Percentiles rank a stretch among this genome's conserved stretches.
Evolutionary conservation across 2,329 filamentous ascomycete species (phyloP).

Genomic region (Neophaeococcomyces aloes): DNA sequence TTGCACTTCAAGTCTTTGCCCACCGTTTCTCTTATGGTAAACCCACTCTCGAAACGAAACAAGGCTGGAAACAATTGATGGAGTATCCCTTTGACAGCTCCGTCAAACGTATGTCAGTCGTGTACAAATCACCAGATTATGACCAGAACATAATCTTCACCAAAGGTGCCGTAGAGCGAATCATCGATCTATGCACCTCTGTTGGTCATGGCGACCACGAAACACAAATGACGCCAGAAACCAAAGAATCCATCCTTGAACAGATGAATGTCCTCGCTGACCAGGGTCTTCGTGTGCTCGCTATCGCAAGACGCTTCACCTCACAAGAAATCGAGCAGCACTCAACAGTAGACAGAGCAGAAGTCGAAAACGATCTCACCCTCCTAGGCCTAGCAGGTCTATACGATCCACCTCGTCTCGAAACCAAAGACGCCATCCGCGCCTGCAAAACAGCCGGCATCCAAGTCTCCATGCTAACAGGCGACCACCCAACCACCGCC

Average conservation of each 20-base stretch:
- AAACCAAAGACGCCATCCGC: slow-evolving; percentile 47
- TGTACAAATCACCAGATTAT: slow-evolving; percentile 35
- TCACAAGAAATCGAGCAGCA: slow-evolving; percentile 20
- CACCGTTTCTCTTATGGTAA: slow-evolving; percentile 47
- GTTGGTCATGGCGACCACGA: slow-evolving; percentile 34
- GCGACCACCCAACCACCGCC: slow-evolving; percentile 48
- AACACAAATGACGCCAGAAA: slow-evolving; percentile 30
- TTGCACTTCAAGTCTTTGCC: slow-evolving; percentile 56
- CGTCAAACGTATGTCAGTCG: slow-evolving; percentile 57
- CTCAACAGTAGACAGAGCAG: slow-evolving; percentile 33
- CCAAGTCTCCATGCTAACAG: slow-evolving; percentile 48
- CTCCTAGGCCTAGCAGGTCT: slow-evolving; percentile 51
- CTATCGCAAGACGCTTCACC: slow-evolving; percentile 39
- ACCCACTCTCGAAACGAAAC: slow-evolving; percentile 29
- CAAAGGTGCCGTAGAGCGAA: slow-evolving; percentile 53
- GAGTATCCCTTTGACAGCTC: slow-evolving; percentile 57
- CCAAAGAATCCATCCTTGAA: slow-evolving; percentile 38
- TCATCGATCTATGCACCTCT: slow-evolving; percentile 46
- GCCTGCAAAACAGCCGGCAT: slow-evolving; percentile 46
- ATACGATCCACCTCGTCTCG: slow-evolving; percentile 51
- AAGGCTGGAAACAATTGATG: slow-evolving; percentile 43
- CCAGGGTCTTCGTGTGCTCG: slow-evolving; percentile 51
- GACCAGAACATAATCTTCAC: slow-evolving; percentile 40
- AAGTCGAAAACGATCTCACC: slow-evolving; percentile 44
- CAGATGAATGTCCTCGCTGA: slow-evolving; percentile 48